Percentiles rank a stretch among this genome's conserved stretches.
These are phyloP conservation scores for Beauveria sp. DNA, from an alignment of 2,329 filamentous ascomycete species.

Conservation along the genomic window DNA sequence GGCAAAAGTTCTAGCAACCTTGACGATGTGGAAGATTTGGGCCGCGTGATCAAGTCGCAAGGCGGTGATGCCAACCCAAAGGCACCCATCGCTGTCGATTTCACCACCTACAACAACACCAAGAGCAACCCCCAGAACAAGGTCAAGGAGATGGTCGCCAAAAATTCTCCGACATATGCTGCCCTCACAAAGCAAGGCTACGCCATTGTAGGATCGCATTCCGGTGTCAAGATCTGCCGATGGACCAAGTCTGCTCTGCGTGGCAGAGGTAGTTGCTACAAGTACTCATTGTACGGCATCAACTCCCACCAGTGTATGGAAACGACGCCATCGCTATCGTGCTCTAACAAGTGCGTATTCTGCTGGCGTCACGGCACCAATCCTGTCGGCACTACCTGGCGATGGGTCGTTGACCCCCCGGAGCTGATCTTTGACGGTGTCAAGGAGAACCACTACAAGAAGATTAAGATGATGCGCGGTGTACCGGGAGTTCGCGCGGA, in stretches of 20 bases:
- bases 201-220: slow-evolving; percentile 89
- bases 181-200: slow-evolving; percentile 95
- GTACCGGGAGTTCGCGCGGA: slow-evolving; percentile 89
- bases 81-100: slow-evolving; percentile 69
- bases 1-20: slow-evolving; percentile 35
- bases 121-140: slow-evolving; percentile 32
- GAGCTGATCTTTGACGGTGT: slow-evolving; percentile 85
- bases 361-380: slow-evolving; percentile 99
- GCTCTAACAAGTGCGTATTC: slow-evolving; percentile 97
- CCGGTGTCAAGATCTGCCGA: slow-evolving; percentile 93
- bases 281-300: slow-evolving; percentile 96
- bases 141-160: slow-evolving; percentile 93
- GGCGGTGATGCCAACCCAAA: slow-evolving; percentile 26
- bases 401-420: slow-evolving; percentile 89
- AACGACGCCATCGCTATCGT: slow-evolving; percentile 88
- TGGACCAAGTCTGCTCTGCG: slow-evolving; percentile 97
- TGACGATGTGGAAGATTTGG: slow-evolving; percentile 80
- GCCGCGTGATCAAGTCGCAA: slow-evolving; percentile 51
- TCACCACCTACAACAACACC: slow-evolving; percentile 60
- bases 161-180: slow-evolving; percentile 77
- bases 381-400: slow-evolving; percentile 92
- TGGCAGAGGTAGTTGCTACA: slow-evolving; percentile 92
- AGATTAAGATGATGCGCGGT: slow-evolving; percentile 94
- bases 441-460: slow-evolving; percentile 87
- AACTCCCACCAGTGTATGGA: slow-evolving; percentile 97